phyloP scores from a whole-genome alignment of 345 rosid genomes.

The Psidium guajava region DNA sequence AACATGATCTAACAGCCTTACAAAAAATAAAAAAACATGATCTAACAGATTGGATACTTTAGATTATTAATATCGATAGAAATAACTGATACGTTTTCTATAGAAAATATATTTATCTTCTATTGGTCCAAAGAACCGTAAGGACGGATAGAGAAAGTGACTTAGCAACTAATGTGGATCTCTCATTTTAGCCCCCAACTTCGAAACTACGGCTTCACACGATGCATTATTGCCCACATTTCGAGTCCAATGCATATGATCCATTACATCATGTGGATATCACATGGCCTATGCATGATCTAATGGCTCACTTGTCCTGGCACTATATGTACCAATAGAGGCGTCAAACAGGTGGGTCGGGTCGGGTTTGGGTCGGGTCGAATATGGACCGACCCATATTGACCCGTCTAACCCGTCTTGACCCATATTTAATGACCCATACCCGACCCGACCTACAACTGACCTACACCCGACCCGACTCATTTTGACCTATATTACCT shows the following conservation, averaged over 20 bases:
- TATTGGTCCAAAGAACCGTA: neutral
- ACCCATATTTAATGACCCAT: too few species aligned
- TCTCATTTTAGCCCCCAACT: neutral
- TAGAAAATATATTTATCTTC: neutral
- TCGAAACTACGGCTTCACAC: neutral
- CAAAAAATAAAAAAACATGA: too few species aligned
- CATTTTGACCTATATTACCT: too few species aligned
- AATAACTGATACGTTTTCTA: neutral
- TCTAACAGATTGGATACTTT: neutral
- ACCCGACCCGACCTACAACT: too few species aligned
- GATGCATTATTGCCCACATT: neutral
- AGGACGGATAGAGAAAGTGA: neutral
- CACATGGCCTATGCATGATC: neutral
- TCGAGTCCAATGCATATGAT: neutral
- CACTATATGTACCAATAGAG: neutral
- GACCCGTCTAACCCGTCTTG: too few species aligned
- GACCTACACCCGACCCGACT: too few species aligned
- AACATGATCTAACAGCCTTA: too few species aligned
- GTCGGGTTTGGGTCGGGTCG: too few species aligned
- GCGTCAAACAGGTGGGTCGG: too few species aligned
- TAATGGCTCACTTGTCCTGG: fast-evolving
- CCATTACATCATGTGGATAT: neutral
- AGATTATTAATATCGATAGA: neutral
- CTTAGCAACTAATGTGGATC: neutral
- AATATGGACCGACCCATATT: too few species aligned